These are phyloP conservation scores for Alternaria tenuissima DNA, from an alignment of 2,329 filamentous ascomycete species.

Conservation along the genomic window DNA sequence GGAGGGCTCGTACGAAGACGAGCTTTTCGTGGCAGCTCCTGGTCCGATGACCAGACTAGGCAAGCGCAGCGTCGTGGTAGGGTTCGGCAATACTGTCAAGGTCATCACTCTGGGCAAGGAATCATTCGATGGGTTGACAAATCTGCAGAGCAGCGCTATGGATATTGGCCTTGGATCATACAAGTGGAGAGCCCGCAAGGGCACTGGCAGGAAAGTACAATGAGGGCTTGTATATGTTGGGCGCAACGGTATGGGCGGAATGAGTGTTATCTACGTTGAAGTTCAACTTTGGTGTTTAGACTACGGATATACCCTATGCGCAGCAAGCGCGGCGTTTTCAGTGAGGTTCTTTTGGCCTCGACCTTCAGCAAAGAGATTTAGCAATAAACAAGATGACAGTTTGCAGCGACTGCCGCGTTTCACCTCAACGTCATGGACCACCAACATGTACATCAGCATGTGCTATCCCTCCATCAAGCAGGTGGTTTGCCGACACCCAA, in stretches of 20 bases:
- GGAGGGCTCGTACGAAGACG: constrained; percentile 44
- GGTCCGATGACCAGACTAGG: constrained; percentile 72
- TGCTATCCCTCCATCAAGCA: constrained; percentile 10
- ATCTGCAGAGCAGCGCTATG: constrained; percentile 15
- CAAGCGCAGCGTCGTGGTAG: constrained; percentile 71
- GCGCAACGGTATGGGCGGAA: background rate
- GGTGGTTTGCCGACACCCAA: constrained; percentile 15
- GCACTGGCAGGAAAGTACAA: constrained; percentile 24
- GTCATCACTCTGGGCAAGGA: constrained; percentile 73
- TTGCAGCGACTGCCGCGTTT: background rate
- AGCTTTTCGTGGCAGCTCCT: constrained; percentile 70
- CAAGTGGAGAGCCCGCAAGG: constrained; percentile 21
- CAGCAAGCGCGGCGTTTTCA: constrained; percentile 15
- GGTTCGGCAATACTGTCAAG: constrained; percentile 76
- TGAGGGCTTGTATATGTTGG: constrained; percentile 8
- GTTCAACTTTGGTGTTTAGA: constrained; percentile 6
- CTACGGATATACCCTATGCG: constrained; percentile 19
- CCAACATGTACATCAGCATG: constrained; percentile 8
- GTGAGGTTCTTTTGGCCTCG: background rate
- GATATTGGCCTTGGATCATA: constrained; percentile 22
- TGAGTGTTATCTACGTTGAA: constrained; percentile 5
- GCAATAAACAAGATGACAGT: background rate
- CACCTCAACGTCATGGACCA: constrained; percentile 12
- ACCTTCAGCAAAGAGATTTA: background rate
- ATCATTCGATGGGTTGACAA: constrained; percentile 60